Evolutionary conservation across 1,284 basidiomycete genomes (phyloP), one percentile per base, ranked within the genome.

Genomic region (Sanghuangporus sanghuang): DNA sequence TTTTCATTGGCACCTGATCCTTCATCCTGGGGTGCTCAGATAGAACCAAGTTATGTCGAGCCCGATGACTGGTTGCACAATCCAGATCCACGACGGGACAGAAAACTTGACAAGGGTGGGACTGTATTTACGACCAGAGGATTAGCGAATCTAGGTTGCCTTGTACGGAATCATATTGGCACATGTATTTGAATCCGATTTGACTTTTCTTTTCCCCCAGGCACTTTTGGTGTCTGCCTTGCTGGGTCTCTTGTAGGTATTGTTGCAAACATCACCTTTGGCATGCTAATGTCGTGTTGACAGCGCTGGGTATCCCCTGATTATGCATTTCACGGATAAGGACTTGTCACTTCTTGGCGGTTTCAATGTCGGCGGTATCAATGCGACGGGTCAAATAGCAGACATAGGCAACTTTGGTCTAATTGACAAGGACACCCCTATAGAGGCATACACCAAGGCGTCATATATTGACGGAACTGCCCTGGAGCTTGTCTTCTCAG

Each of bases 271-370:
- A 18, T 48, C 3, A 14, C 21, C 23, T 23, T 23, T 23, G 23
- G 23, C 23, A 23, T 18, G 39, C 40, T 58, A 66, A 36, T 18
- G 16, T 57, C 55, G 63, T 53, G 39, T 50, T n/a, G 8, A 18
- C 63, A 90, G 89, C 70, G 91, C 86, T 23, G 93, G 90, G 35
- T 96, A 92, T 71, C 94, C 94, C 14, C 75, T 96, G 64, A 82
- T 92, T 69, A 81, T 84, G 12, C 88, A 86, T 71, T 86, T 91
- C 70, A 85, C 81, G 3, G 73, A 76, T 46, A 74, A 78, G 27
- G 67, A 71, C 9, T 77, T 77, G 32, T 84, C 85, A 1, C 81
- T 74, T 2, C 73, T 81, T 11, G 89, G 87, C 14, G 92, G 86
- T 1, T 91, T 88, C 73, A 92, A 92, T 70, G 69, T 93, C 21